These are phyloP conservation scores for Ogataea allantospora DNA, from an alignment of 805 yeast species.

Conservation along the genomic window DNA sequence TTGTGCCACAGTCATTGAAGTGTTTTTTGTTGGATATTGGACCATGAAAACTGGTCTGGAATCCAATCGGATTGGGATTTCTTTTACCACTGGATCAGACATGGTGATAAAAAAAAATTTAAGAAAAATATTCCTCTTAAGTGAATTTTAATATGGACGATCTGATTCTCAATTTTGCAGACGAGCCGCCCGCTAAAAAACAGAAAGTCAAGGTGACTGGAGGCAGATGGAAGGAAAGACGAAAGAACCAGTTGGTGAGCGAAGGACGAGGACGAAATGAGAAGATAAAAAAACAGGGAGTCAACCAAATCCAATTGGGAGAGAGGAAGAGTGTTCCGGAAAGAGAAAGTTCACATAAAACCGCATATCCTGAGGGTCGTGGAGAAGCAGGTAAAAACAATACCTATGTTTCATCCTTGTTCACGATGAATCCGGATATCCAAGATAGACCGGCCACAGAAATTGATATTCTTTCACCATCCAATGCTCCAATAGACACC, in stretches of 20 bases:
- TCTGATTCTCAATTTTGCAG: constrained; percentile 69
- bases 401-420: constrained; percentile 82
- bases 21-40: constrained; percentile 30
- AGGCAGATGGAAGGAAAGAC: constrained; percentile 81
- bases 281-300: constrained; percentile 15
- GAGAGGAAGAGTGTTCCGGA: background rate
- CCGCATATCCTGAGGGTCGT: constrained; percentile 42
- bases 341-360: constrained; percentile 8
- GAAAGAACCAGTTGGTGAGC: constrained; percentile 53
- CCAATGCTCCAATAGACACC: constrained; percentile 85
- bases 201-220: constrained; percentile 49
- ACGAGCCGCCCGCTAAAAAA: constrained; percentile 25
- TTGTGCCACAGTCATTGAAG: constrained; percentile 35
- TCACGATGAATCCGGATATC: constrained; percentile 65
- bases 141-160: constrained; percentile 44
- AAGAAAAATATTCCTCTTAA: constrained; percentile 3
- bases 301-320: constrained; percentile 15
- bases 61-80: constrained; percentile 47
- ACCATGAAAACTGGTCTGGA: constrained; percentile 20
- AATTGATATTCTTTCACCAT: constrained; percentile 43
- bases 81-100: constrained; percentile 57
- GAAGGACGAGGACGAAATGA: constrained; percentile 41
- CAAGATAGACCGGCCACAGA: constrained; percentile 38
- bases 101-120: constrained; percentile 7
- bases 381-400: constrained; percentile 58